Percentiles rank a stretch among this genome's conserved stretches.
Conservation (phyloP, 2,329 filamentous ascomycete genomes). For the Davidsoniella eucalypti region DNA sequence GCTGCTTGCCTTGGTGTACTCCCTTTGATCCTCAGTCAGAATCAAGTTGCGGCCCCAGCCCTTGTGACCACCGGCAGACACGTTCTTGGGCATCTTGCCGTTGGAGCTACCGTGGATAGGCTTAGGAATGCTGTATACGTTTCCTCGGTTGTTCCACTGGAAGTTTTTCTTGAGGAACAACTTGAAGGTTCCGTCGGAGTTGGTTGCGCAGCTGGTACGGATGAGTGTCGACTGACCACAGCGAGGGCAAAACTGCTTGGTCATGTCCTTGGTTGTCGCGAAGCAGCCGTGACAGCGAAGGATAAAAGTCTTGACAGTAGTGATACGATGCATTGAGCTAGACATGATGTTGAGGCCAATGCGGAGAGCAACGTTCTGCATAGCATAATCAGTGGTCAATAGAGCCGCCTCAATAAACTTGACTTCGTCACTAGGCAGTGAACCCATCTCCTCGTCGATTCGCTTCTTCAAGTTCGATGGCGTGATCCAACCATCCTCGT, state of each 20-base stretch:
- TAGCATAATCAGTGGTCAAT: slow-evolving; percentile 88
- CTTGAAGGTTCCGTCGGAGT: slow-evolving; percentile 62
- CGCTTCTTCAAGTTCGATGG: slow-evolving; percentile 79
- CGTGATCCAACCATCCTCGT: slow-evolving; percentile 70
- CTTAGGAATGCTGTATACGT: slow-evolving; percentile 86
- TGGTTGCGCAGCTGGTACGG: slow-evolving; percentile 71
- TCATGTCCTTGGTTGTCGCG: slow-evolving; percentile 64
- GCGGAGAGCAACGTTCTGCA: slow-evolving; percentile 91
- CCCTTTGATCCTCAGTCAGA: slow-evolving; percentile 88
- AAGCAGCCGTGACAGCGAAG: slow-evolving; percentile 93
- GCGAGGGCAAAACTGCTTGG: slow-evolving; percentile 77
- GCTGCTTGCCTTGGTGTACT: slow-evolving; percentile 51
- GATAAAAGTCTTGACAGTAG: slow-evolving; percentile 72
- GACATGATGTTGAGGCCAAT: slow-evolving; percentile 89
- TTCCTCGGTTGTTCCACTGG: slow-evolving; percentile 88
- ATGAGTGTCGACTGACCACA: slow-evolving; percentile 81
- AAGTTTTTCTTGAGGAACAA: slow-evolving; percentile 87
- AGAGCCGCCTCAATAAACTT: slow-evolving; percentile 69
- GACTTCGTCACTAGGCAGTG: slow-evolving; percentile 23
- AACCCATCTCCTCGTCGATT: slow-evolving; percentile 47
- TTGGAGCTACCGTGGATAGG: slow-evolving; percentile 66
- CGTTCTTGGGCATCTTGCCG: slow-evolving; percentile 50
- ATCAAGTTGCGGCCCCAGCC: slow-evolving; percentile 79
- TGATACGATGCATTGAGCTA: slow-evolving; percentile 61
- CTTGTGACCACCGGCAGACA: slow-evolving; percentile 59